Conservation (phyloP, 2,329 filamentous ascomycete genomes). For the Balansia obtecta region DNA sequence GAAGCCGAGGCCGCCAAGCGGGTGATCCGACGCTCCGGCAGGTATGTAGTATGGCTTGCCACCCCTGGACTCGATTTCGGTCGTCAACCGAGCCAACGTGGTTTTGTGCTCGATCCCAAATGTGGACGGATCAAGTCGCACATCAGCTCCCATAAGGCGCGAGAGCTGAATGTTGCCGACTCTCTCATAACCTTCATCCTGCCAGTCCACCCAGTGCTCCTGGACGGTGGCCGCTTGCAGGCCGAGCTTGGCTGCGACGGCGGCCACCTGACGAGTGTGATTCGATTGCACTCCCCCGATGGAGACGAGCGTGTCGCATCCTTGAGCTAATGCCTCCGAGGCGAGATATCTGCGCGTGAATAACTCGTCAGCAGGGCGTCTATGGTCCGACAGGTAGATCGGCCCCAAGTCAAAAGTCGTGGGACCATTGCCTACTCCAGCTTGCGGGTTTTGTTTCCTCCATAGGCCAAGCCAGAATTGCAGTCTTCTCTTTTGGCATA, state of each 20-base stretch:
- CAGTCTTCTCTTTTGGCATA: conserved; percentile 64
- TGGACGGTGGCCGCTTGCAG: conserved; percentile 42
- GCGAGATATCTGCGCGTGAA: conserved; percentile 41
- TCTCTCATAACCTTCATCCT: conserved; percentile 44
- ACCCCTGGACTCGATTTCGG: conserved; percentile 38
- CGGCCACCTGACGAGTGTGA: conserved; percentile 56
- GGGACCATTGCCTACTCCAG: conserved; percentile 36
- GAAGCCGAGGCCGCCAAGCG: conserved; percentile 57
- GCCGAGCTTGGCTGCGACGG: conserved; percentile 45
- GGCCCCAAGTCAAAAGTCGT: no score
- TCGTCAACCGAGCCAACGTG: conserved; percentile 40
- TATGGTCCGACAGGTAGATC: neutral
- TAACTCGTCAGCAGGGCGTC: neutral
- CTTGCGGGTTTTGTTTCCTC: conserved; percentile 59
- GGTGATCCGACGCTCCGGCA: conserved; percentile 58
- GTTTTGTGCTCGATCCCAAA: conserved; percentile 61
- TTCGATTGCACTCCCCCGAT: conserved; percentile 60
- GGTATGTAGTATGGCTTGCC: conserved; percentile 60
- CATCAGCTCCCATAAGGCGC: conserved; percentile 53
- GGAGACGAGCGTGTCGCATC: conserved; percentile 49
- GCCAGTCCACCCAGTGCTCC: conserved; percentile 56
- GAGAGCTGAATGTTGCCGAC: conserved; percentile 63
- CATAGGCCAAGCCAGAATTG: conserved; percentile 54
- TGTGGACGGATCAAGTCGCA: conserved; percentile 42
- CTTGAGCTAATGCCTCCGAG: conserved; percentile 44